Percentiles rank a stretch among this genome's conserved stretches.
phyloP scores from a whole-genome alignment of 768 basidiomycete species.

The Leccinum aurantiacum region DNA sequence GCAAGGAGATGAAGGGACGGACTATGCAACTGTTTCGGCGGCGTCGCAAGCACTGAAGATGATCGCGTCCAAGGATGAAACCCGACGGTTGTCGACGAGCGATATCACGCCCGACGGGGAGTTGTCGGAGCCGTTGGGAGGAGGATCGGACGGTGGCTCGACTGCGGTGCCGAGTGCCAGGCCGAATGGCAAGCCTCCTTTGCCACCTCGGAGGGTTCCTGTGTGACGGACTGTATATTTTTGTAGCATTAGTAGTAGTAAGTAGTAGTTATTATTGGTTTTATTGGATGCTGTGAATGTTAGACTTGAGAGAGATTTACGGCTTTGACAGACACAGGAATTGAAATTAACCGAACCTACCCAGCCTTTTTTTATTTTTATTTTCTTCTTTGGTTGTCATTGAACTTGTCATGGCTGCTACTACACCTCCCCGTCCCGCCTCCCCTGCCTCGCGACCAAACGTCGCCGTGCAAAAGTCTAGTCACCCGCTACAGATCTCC shows the following conservation, averaged over 20 bases:
- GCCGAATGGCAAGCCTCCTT: slow-evolving; percentile 28
- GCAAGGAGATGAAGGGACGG: slow-evolving; percentile 28
- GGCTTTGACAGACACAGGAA: slow-evolving; percentile 7
- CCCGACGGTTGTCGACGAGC: slow-evolving; percentile 24
- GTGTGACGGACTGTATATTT: slow-evolving; percentile 6
- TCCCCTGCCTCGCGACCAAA: slow-evolving; percentile 12
- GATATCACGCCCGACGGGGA: slow-evolving; percentile 10
- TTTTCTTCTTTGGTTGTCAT: background rate
- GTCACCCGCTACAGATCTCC: slow-evolving; percentile 48
- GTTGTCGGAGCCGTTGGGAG: slow-evolving; percentile 1
- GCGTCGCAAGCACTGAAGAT: slow-evolving; percentile 59
- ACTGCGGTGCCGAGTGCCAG: slow-evolving; percentile 1
- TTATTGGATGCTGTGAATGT: no score
- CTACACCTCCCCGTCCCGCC: slow-evolving; percentile 22
- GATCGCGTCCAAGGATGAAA: slow-evolving; percentile 51
- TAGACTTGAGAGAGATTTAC: background rate
- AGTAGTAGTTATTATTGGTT: no score
- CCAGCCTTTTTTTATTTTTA: background rate
- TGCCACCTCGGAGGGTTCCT: slow-evolving; percentile 34
- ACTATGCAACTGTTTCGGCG: slow-evolving; percentile 30
- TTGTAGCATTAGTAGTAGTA: no score
- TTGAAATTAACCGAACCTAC: slow-evolving; percentile 19
- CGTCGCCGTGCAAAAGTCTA: slow-evolving; percentile 1
- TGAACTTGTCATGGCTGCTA: slow-evolving; percentile 19
- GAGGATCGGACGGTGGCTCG: slow-evolving; percentile 5